These are phyloP conservation scores for Aspergillus quadrilineatus DNA, from an alignment of 2,329 filamentous ascomycete species.

Conservation along the genomic window DNA sequence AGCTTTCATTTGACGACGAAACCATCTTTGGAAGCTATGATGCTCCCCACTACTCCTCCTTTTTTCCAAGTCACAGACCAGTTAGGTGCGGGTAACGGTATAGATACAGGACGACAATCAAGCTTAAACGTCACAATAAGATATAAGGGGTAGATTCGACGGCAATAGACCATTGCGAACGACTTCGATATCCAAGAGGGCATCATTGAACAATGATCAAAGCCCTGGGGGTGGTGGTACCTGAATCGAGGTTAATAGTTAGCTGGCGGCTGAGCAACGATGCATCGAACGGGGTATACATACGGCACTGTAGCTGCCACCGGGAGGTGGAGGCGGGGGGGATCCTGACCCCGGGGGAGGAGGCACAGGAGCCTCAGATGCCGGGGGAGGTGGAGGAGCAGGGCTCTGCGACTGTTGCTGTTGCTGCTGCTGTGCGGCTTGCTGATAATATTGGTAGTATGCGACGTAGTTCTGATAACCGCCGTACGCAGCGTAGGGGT, in stretches of 20 bases:
- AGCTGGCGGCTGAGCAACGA: not conserved
- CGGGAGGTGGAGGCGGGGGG: constrained; percentile 57
- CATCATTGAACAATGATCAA: constrained; percentile 6
- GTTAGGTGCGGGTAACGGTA: not conserved
- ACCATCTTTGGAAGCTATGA: not conserved
- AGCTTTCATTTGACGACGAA: not conserved
- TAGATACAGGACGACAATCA: not conserved
- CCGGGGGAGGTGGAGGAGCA: constrained; percentile 58
- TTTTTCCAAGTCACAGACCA: not conserved
- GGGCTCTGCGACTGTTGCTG: constrained; percentile 43
- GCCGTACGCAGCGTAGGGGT: constrained; percentile 88
- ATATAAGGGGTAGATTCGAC: not conserved
- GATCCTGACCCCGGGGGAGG: constrained; percentile 62
- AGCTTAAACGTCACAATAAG: not conserved
- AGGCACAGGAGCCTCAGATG: constrained; percentile 55
- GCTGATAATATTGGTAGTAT: constrained; percentile 69
- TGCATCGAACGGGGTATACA: not conserved
- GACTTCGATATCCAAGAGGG: constrained; percentile 7
- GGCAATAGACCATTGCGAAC: not conserved
- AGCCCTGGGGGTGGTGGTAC: constrained; percentile 24
- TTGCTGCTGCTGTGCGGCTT: constrained; percentile 55
- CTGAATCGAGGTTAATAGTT: constrained; percentile 1
- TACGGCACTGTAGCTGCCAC: constrained; percentile 64
- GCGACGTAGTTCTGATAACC: constrained; percentile 73
- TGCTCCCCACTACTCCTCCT: not conserved